These are phyloP conservation scores for Fusarium multiceps DNA, from an alignment of 2,329 filamentous ascomycete genomes.

Conservation along the genomic window DNA sequence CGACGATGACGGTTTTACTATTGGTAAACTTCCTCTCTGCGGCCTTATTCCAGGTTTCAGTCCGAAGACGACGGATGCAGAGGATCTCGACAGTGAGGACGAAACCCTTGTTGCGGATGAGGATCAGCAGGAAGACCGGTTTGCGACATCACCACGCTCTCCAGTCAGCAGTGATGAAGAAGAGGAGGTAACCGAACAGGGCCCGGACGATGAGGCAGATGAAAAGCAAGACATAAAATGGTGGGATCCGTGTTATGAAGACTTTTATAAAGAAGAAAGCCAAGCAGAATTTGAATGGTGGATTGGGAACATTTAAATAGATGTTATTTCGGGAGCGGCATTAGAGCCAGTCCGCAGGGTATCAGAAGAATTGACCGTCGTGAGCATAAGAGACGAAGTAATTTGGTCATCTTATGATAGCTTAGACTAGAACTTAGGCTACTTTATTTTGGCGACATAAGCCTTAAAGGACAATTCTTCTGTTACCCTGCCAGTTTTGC, in stretches of 20 bases:
- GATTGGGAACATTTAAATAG: background rate
- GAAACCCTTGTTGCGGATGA: slow-evolving; percentile 17
- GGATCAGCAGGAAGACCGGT: slow-evolving; percentile 8
- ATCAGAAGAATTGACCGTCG: no score
- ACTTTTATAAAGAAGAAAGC: background rate
- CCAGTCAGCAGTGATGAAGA: background rate
- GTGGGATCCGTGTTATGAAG: background rate
- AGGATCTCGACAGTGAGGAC: background rate
- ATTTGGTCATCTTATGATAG: no score
- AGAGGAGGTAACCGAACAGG: background rate
- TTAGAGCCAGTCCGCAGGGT: background rate
- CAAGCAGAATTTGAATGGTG: background rate
- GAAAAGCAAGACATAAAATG: background rate
- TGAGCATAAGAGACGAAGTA: no score
- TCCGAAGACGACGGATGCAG: background rate
- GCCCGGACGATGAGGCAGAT: background rate
- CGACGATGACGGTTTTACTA: no score
- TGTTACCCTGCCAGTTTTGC: background rate
- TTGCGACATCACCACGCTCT: background rate
- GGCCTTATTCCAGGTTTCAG: slow-evolving; percentile 15
- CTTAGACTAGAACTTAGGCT: no score
- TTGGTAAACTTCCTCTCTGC: slow-evolving; percentile 10
- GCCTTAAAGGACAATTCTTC: no score
- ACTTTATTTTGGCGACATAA: no score
- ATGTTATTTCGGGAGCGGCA: background rate